Evolutionary conservation across 2,329 filamentous ascomycete species (phyloP), one percentile per base, ranked within the genome.

Genomic region (Phialophora expanda): DNA sequence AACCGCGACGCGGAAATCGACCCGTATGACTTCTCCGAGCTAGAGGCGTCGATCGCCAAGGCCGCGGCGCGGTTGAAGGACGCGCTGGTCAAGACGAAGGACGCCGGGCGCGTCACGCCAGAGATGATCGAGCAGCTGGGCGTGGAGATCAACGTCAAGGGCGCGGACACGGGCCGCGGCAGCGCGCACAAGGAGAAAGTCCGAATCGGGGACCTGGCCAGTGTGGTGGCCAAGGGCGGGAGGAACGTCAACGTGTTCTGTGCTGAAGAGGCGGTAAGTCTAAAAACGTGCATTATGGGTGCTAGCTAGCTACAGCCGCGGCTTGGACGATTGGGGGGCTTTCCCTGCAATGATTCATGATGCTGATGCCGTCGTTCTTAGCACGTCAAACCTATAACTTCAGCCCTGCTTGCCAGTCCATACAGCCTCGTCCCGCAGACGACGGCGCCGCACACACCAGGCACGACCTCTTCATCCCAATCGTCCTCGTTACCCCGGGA

Each of bases 141-240:
- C 44, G 88, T 91, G n/a, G 79, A 83, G 57, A 72, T 89, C 56
- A 81, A 78, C 65, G 86, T 88, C 64, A 79, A 77, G 56, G 83
- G 84, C 24, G 84, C 87, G 67, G 79, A 82, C 67, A 81, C 83
- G 54, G 67, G 69, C n/a, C 61, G 61, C 11, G 66, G 60, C 9
- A 41, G 54, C 14, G 38, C 65, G 22, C 71, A 72, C 44, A 69
- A 72, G 28, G 76, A 76, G 22, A 84, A 77, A 1, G 81, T 85
- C 56, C 82, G 79, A 68, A 72, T 91, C 58, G 82, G 84, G 9
- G 88, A 90, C 73, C 73, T 91, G 64, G 89, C 88, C 2, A 88
- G 90, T 73, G 86, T 91, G 17, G 80, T 90, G 46, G 86, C 87
- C 0, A 87, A 88, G 72, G 87, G 84, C 28, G 82, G 88, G 11